Conservation (phyloP, 371 early-diverging fungal species). For the Syncephalastrum racemosum region DNA sequence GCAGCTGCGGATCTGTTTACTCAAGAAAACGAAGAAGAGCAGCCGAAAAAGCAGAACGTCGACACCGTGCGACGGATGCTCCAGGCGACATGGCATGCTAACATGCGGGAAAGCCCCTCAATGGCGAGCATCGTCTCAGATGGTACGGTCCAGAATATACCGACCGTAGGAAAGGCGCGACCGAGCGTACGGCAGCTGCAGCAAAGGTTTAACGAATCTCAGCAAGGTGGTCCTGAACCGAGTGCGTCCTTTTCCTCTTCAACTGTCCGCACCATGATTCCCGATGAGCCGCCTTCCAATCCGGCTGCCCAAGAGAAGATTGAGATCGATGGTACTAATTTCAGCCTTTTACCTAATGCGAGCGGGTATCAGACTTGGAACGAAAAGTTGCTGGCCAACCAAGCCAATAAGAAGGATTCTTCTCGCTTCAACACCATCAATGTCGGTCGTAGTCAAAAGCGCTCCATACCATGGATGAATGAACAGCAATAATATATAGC, state of each 20-base stretch:
- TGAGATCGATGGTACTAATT: slow-evolving; percentile 18
- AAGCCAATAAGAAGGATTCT: slow-evolving; percentile 6
- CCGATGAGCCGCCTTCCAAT: slow-evolving; percentile 16
- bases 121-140: slow-evolving; percentile 20
- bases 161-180: neutral
- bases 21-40: slow-evolving; percentile 2
- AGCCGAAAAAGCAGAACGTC: slow-evolving; percentile 15
- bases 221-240: slow-evolving; percentile 7
- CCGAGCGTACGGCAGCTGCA: neutral
- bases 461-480: slow-evolving; percentile 15
- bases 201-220: neutral
- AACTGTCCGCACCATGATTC: slow-evolving; percentile 35
- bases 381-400: slow-evolving; percentile 6
- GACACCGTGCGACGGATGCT: slow-evolving; percentile 24
- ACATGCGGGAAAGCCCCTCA: slow-evolving; percentile 23
- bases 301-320: slow-evolving; percentile 15
- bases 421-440: slow-evolving; percentile 16
- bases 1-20: neutral
- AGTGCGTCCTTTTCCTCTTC: slow-evolving; percentile 35
- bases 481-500: slow-evolving; percentile 1
- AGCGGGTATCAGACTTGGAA: slow-evolving; percentile 17
- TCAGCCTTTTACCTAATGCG: slow-evolving; percentile 1
- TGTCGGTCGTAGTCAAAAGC: slow-evolving; percentile 6
- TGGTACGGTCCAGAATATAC: neutral
- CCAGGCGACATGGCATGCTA: slow-evolving; percentile 22